These are phyloP conservation scores for Alnus rubra DNA, from an alignment of 306 rosid species.

Conservation along the genomic window DNA sequence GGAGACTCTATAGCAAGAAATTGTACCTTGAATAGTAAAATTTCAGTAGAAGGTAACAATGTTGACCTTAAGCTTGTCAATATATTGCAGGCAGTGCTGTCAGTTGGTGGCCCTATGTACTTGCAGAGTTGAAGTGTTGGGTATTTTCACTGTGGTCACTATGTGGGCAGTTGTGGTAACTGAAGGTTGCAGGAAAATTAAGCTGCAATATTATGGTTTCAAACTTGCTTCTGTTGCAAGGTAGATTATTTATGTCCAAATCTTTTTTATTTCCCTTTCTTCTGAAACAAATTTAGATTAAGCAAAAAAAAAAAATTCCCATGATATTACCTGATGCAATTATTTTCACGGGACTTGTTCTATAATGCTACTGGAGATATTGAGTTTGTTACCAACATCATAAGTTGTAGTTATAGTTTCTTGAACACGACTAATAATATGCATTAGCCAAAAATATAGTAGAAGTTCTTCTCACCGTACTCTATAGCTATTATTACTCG, in stretches of 20 bases:
- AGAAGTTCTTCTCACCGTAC: constrained; percentile 11
- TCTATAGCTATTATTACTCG: constrained; percentile 21
- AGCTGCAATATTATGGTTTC: constrained; percentile 94
- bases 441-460: constrained; percentile 10
- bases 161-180: constrained; percentile 99
- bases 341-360: background rate
- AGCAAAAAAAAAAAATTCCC: background rate
- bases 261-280: constrained; percentile 1
- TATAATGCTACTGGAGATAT: background rate
- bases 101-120: constrained; percentile 72
- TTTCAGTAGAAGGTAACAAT: constrained; percentile 15
- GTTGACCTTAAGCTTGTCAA: constrained; percentile 22
- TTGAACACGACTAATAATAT: background rate
- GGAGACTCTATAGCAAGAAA: background rate
- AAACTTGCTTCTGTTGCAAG: constrained; percentile 98
- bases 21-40: background rate
- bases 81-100: constrained; percentile 64
- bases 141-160: constrained; percentile 84
- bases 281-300: background rate
- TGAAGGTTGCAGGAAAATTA: constrained; percentile 95
- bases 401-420: background rate
- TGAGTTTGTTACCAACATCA: background rate
- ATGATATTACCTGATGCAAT: background rate
- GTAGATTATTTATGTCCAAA: constrained; percentile 41
- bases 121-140: constrained; percentile 51